Evolutionary conservation across 495 filamentous ascomycete species (phyloP), one percentile per base, ranked within the genome.

Genomic region (Penicillium manginii): DNA sequence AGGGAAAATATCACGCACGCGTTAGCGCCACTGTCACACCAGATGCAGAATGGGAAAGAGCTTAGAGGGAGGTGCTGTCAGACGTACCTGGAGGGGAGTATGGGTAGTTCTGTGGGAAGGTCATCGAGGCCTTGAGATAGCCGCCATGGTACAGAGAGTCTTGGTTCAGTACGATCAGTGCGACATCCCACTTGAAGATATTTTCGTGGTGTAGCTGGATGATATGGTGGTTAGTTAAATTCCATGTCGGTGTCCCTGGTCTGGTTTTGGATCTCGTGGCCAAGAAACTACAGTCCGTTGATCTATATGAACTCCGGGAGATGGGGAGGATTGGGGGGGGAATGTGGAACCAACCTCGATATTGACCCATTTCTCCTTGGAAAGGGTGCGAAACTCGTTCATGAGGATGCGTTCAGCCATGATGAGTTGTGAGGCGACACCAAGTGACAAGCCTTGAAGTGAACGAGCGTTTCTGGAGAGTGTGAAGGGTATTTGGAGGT

Each of bases 321-420:
- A n/a, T 12, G 15, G 35, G 35, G 35, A 39, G 11, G 35, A 39
- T 10, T 5, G 40, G 14, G 17, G 39, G 42, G 1, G 32, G 23
- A 26, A 17, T 11, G 32, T 9, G 19, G 29, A 21, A 73, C 84
- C 62, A 72, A 91, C 89, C 78, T 92, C 86, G 62, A 97, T 89
- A 66, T 96, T 84, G 29, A 96, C 91, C 94, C 94, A 98, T 64
- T 89, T 88, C 80, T 98, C 93, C 66, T 91, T 87, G 11, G 84
- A 80, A 8, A 97, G 83, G 15, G 83, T 76, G 73, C 91, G 91
- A 81, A 88, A 89, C 81, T 98, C 94, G 54, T 86, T 87, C 90
- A 94, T 91, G 32, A 98, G 82, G 32, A 94, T 88, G 46, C 89
- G 86, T 71, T 92, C 89, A 7, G 93, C 88, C 80, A 82, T 82